Evolutionary conservation across 371 early-diverging fungal genomes (phyloP).

Genomic region (Dichotomocladium elegans): DNA sequence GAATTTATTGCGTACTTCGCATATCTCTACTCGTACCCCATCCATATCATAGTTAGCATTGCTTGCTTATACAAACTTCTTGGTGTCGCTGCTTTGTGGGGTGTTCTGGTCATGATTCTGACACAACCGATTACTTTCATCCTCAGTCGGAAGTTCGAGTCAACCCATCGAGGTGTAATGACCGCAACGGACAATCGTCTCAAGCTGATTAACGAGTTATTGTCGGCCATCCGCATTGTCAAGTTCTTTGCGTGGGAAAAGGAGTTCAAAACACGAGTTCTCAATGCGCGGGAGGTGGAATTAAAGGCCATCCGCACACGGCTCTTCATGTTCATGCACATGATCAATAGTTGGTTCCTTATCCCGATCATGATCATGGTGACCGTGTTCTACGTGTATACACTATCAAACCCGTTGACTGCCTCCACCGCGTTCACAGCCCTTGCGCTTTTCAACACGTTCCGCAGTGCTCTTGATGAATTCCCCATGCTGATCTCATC

Average conservation of each 20-base stretch:
- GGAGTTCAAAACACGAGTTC: conserved; percentile 54
- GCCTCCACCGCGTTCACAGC: conserved; percentile 63
- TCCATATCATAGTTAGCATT: conserved; percentile 57
- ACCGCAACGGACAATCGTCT: conserved; percentile 60
- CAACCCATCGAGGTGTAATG: conserved; percentile 48
- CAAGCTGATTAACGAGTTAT: conserved; percentile 63
- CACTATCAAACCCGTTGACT: conserved; percentile 46
- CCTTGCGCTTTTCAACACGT: conserved; percentile 57
- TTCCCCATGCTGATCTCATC: conserved; percentile 63
- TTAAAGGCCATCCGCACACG: conserved; percentile 42
- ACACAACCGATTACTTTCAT: conserved; percentile 58
- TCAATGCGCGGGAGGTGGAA: conserved; percentile 48
- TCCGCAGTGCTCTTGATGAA: conserved; percentile 64
- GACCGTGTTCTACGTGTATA: conserved; percentile 50
- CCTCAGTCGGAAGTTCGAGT: conserved; percentile 46
- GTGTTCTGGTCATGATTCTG: conserved; percentile 53
- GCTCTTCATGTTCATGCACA: conserved; percentile 40
- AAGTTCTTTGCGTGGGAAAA: conserved; percentile 84
- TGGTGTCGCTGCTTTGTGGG: conserved; percentile 61
- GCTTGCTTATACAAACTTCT: conserved; percentile 60
- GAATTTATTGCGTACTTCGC: conserved; percentile 48
- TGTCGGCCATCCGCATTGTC: conserved; percentile 72
- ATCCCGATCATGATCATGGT: conserved; percentile 56
- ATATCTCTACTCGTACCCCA: conserved; percentile 56
- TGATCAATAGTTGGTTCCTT: conserved; percentile 42